A percentile compares a stretch with the other conserved stretches of the same genome.
These are phyloP conservation scores for Phytophthora macrochlamydospora DNA, from an alignment of 352 stramenopile species.

Conservation along the genomic window DNA sequence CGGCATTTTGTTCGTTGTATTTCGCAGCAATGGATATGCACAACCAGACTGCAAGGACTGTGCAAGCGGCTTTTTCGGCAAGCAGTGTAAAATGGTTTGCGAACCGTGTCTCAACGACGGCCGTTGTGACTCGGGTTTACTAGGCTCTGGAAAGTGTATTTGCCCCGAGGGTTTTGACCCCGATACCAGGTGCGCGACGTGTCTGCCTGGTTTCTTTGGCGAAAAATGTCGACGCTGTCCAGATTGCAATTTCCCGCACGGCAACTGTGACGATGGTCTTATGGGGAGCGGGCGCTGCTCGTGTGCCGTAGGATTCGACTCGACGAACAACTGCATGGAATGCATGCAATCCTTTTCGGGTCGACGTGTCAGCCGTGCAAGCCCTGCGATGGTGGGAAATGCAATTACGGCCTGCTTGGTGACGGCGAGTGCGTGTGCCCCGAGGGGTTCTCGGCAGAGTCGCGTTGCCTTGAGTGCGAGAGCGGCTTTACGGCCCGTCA, in stretches of 20 bases:
- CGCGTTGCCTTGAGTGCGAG: constrained; percentile 78
- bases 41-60: constrained; percentile 79
- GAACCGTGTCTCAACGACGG: constrained; percentile 80
- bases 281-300: constrained; percentile 81
- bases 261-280: constrained; percentile 84
- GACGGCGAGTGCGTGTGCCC: constrained; percentile 83
- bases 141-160: constrained; percentile 68
- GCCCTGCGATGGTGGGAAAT: constrained; percentile 79
- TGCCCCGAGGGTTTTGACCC: constrained; percentile 81
- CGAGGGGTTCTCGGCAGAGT: constrained; percentile 75
- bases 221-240: constrained; percentile 73
- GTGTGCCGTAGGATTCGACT: constrained; percentile 85
- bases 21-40: constrained; percentile 52
- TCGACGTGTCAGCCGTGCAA: constrained; percentile 72
- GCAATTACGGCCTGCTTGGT: constrained; percentile 79
- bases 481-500: constrained; percentile 72
- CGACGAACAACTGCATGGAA: constrained; percentile 74
- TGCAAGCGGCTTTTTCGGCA: constrained; percentile 59
- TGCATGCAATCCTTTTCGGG: constrained; percentile 88
- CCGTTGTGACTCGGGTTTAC: constrained; percentile 66
- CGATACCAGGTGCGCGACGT: constrained; percentile 72
- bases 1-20: constrained; percentile 6
- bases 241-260: constrained; percentile 85
- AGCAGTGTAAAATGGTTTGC: constrained; percentile 56
- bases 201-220: constrained; percentile 78